Evolutionary conservation across 2,329 filamentous ascomycete species (phyloP), one percentile per base, ranked within the genome.

Genomic region (Xylariales sp.): DNA sequence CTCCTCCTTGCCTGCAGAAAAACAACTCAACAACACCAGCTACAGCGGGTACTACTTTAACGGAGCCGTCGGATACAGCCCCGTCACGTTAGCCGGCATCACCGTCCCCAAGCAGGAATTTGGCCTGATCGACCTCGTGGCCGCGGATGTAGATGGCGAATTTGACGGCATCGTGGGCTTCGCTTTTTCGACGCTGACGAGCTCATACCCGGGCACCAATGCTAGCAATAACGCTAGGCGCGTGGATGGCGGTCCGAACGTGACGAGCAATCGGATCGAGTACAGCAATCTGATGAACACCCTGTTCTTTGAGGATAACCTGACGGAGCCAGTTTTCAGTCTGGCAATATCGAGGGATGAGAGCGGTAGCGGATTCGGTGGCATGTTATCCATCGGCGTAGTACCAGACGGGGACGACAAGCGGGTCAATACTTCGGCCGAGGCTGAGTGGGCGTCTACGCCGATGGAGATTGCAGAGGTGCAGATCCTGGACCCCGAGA

Each of bases 221-320:
- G 31, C 31, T 9, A 9, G 8, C 8, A 15, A 32, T 10, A n/a
- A n/a, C n/a, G n/a, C n/a, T n/a, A n/a, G n/a, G n/a, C n/a, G n/a
- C n/a, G n/a, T n/a, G n/a, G 31, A 32, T 14, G 15, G 9, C 16
- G 10, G 10, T 8, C 7, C 31, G 7, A 15, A 32, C 31, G 8
- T 32, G 8, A n/a, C n/a, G n/a, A n/a, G n/a, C n/a, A n/a, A n/a
- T n/a, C n/a, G n/a, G n/a, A 14, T 32, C 11, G 42, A 54, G 0
- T 78, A 78, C 56, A 62, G 69, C 39, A 69, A 74, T 0, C 50
- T 78, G n/a, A 67, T 78, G 48, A 69, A 63, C 6, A 70, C 60
- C 25, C 69, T 78, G 66, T 68, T 65, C 48, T n/a, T n/a, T n/a
- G 57, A 64, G 38, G 51, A 68, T 21, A 60, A 65, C 16, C 51